These are phyloP conservation scores for Lentinula aciculospora DNA, from an alignment of 768 basidiomycete species.

Conservation along the genomic window DNA sequence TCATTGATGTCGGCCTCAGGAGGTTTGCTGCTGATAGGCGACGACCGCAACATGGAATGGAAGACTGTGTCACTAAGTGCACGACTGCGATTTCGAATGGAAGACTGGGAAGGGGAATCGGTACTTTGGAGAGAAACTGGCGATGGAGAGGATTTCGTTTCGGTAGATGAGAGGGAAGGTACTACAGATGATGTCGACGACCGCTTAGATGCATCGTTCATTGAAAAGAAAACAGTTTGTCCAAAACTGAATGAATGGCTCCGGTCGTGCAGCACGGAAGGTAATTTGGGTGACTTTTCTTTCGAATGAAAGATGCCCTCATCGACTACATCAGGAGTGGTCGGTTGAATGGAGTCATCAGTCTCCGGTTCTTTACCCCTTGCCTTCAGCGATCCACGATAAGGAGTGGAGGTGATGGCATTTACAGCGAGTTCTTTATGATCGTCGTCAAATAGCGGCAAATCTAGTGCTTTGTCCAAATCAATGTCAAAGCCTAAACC, in stretches of 20 bases:
- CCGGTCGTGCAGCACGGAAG: conserved; percentile 41
- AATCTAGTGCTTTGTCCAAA: conserved; percentile 21
- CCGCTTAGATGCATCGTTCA: conserved; percentile 22
- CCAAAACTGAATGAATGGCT: conserved; percentile 68
- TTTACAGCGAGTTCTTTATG: conserved; percentile 16
- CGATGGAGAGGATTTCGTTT: conserved; percentile 22
- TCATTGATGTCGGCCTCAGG: conserved; percentile 68
- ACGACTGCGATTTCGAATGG: conserved; percentile 37
- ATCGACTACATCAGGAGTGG: conserved; percentile 22
- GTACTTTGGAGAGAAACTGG: conserved; percentile 17
- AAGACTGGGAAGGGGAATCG: conserved; percentile 21
- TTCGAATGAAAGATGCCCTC: conserved; percentile 40
- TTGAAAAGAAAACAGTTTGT: conserved; percentile 56
- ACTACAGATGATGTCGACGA: conserved; percentile 13
- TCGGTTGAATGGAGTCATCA: conserved; percentile 16
- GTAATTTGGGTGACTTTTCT: conserved; percentile 32
- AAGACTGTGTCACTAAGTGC: conserved; percentile 63
- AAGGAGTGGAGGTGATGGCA: conserved; percentile 40
- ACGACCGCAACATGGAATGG: conserved; percentile 45
- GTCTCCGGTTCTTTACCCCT: conserved; percentile 24
- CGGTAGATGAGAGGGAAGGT: conserved; percentile 7
- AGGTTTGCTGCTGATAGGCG: conserved; percentile 20
- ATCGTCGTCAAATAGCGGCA: conserved; percentile 25
- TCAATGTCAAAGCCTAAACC: conserved; percentile 35
- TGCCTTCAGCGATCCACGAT: conserved; percentile 32